Conservation (phyloP, 1,284 basidiomycete species). For the Ceraceosorus bombacis region DNA sequence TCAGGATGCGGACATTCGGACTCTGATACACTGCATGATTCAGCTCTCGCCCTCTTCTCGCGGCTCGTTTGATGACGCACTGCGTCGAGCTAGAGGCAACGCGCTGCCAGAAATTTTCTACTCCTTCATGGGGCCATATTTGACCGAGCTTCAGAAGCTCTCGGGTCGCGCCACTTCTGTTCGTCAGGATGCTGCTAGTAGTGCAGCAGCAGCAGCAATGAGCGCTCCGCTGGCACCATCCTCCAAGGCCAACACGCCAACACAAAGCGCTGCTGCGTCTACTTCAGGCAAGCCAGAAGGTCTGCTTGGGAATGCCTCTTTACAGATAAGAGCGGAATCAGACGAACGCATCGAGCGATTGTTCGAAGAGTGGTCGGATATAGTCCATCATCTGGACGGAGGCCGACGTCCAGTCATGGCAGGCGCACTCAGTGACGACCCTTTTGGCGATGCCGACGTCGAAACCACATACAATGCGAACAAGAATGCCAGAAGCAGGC, state of each 20-base stretch:
- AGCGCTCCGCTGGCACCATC: not conserved
- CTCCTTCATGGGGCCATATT: constrained; percentile 83
- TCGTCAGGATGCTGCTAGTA: not conserved
- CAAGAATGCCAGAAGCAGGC: constrained; percentile 2
- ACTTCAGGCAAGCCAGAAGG: not conserved
- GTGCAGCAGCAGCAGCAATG: constrained; percentile 1
- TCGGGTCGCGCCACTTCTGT: constrained; percentile 7
- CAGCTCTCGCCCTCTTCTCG: constrained; percentile 67
- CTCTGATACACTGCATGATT: constrained; percentile 75
- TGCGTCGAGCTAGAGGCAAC: constrained; percentile 63
- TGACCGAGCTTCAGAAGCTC: constrained; percentile 68
- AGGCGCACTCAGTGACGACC: not conserved
- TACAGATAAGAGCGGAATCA: constrained; percentile 21
- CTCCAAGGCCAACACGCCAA: not conserved
- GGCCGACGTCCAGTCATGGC: not conserved
- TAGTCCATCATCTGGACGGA: constrained; percentile 23
- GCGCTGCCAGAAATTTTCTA: constrained; percentile 90
- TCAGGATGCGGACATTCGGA: constrained; percentile 71
- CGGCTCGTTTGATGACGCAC: constrained; percentile 73
- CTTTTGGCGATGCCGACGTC: not conserved
- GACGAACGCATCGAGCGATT: constrained; percentile 44
- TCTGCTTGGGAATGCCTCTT: not conserved
- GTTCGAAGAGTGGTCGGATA: constrained; percentile 41
- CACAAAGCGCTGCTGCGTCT: constrained; percentile 3
- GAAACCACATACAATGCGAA: not conserved